These are phyloP conservation scores for Letharia columbiana DNA, from an alignment of 495 filamentous ascomycete genomes.

Conservation along the genomic window DNA sequence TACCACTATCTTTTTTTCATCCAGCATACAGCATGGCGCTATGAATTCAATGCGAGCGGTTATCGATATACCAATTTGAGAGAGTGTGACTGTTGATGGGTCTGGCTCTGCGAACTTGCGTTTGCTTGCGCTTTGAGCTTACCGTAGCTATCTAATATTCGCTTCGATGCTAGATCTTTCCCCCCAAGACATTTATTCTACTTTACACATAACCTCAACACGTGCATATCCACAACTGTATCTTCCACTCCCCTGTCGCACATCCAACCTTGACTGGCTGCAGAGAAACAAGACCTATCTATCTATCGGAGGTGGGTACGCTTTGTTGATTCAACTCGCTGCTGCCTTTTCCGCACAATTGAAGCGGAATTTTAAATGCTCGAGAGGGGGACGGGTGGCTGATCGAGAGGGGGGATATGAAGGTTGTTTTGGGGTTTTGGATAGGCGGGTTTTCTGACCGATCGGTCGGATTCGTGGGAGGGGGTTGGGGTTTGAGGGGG, in stretches of 20 bases:
- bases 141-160: conserved; percentile 14
- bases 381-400: no score
- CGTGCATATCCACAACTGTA: neutral
- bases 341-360: no score
- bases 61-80: conserved; percentile 14
- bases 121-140: neutral
- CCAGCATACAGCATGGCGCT: conserved; percentile 17
- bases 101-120: conserved; percentile 12
- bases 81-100: neutral
- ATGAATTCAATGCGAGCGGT: neutral
- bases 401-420: no score
- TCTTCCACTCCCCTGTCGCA: no score
- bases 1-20: conserved; percentile 12
- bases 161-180: conserved; percentile 5
- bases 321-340: no score
- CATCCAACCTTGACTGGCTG: no score
- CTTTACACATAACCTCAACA: neutral
- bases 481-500: no score
- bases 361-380: no score
- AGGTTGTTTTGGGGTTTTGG: no score
- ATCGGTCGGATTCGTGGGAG: no score
- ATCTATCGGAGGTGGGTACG: no score
- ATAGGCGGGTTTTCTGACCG: no score
- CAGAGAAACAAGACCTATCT: neutral
- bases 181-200: neutral